Evolutionary conservation across 2,329 filamentous ascomycete genomes (phyloP).

Genomic region (Ophiosphaerella herpotricha): DNA sequence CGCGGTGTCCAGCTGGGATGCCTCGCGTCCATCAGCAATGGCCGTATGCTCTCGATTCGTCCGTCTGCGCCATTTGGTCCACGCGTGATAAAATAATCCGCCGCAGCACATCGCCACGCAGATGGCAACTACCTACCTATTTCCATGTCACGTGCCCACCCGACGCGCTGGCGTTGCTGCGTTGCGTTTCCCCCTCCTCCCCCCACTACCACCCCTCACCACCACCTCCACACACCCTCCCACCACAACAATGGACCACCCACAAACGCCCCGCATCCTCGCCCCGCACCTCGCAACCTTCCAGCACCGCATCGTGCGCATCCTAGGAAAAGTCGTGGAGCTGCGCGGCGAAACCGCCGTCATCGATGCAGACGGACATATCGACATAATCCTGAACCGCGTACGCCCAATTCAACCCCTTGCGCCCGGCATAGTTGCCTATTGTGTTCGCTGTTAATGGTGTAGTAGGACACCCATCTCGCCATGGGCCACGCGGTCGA

Average conservation of each 20-base stretch:
- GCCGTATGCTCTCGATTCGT: neutral
- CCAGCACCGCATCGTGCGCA: constrained; percentile 71
- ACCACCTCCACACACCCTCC: neutral
- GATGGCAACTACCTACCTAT: neutral
- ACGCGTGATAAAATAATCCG: no score
- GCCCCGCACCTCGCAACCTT: constrained; percentile 79
- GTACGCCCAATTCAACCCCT: constrained; percentile 52
- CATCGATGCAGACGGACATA: constrained; percentile 76
- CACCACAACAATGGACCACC: constrained; percentile 34
- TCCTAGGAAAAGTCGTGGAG: constrained; percentile 83
- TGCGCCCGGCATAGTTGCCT: no score
- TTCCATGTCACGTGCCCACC: neutral
- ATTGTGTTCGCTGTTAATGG: neutral
- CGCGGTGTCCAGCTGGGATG: neutral
- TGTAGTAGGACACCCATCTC: constrained; percentile 69
- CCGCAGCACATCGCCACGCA: no score
- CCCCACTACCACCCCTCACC: neutral
- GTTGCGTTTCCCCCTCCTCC: neutral
- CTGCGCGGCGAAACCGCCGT: constrained; percentile 79
- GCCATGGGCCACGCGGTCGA: constrained; percentile 72
- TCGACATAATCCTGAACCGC: constrained; percentile 74
- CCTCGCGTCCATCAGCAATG: no score
- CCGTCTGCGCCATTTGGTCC: neutral
- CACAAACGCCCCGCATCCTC: constrained; percentile 76
- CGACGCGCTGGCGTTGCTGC: neutral